These are phyloP conservation scores for Calonectria pteridis DNA, from an alignment of 2,329 filamentous ascomycete genomes.

Conservation along the genomic window DNA sequence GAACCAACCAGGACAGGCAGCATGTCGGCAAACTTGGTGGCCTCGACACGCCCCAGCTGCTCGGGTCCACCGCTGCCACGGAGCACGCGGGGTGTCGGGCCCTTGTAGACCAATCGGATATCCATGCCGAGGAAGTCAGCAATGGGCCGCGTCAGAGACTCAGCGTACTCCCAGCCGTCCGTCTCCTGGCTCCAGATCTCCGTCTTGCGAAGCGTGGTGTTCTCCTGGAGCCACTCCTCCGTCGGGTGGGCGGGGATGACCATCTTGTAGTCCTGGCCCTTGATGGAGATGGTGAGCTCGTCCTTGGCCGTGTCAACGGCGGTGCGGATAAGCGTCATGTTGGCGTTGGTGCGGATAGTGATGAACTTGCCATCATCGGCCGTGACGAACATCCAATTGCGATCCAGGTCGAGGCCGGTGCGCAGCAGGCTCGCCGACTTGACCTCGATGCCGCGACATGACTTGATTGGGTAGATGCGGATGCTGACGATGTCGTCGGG, in stretches of 20 bases:
- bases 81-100: conserved; percentile 66
- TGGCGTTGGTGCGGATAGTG: conserved; percentile 71
- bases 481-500: conserved; percentile 50
- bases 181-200: conserved; percentile 72
- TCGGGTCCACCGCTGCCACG: conserved; percentile 67
- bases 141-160: conserved; percentile 65
- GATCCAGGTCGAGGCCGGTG: conserved; percentile 71
- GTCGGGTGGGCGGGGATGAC: conserved; percentile 68
- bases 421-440: conserved; percentile 62
- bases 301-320: conserved; percentile 50
- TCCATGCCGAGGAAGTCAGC: conserved; percentile 66
- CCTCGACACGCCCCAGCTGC: conserved; percentile 65
- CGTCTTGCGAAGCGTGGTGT: conserved; percentile 63
- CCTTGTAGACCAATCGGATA: conserved; percentile 72
- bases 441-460: conserved; percentile 72
- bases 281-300: conserved; percentile 62
- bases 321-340: conserved; percentile 70
- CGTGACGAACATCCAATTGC: conserved; percentile 76
- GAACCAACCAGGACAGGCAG: conserved; percentile 68
- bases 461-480: conserved; percentile 75
- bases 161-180: conserved; percentile 66
- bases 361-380: conserved; percentile 66
- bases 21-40: conserved; percentile 71
- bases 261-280: conserved; percentile 53
- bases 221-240: conserved; percentile 62